Conservation (phyloP, 805 yeast species). For the Schwanniomyces occidentalis region DNA sequence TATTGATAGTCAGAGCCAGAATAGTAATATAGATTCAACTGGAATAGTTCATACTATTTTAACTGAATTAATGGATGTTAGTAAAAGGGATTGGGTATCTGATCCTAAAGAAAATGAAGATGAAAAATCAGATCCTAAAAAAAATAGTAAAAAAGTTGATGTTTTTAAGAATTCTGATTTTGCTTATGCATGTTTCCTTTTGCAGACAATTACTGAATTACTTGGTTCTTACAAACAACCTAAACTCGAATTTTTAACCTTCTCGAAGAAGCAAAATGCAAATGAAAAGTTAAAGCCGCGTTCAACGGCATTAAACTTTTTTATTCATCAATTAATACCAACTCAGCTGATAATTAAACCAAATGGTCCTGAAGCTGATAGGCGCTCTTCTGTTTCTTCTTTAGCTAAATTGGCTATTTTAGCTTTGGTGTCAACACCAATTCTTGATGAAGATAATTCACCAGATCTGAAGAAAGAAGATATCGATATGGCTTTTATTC, state of each 20-base stretch:
- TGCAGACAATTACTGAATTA: conserved; percentile 69
- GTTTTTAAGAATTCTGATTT: conserved; percentile 55
- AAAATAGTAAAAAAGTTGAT: conserved; percentile 20
- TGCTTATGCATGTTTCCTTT: conserved; percentile 64
- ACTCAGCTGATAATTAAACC: conserved; percentile 44
- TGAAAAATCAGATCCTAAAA: conserved; percentile 19
- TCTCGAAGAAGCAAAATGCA: conserved; percentile 53
- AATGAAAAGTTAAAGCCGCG: conserved; percentile 60
- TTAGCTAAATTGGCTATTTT: conserved; percentile 62
- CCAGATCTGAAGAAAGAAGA: conserved; percentile 55
- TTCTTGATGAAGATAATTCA: conserved; percentile 48
- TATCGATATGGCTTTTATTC: conserved; percentile 67
- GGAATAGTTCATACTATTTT: conserved; percentile 67
- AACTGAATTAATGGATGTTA: conserved; percentile 58
- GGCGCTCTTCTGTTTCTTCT: conserved; percentile 59
- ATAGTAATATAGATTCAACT: conserved; percentile 24
- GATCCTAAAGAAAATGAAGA: conserved; percentile 22
- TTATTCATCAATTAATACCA: conserved; percentile 72
- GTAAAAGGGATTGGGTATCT: conserved; percentile 38
- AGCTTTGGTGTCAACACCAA: conserved; percentile 60
- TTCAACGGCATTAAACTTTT: conserved; percentile 72
- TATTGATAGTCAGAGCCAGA: background rate
- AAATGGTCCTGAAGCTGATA: conserved; percentile 41
- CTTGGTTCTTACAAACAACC: conserved; percentile 77
- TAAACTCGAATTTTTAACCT: conserved; percentile 79